Base-by-base conservation (phyloP, 306 rosid species). In the Alnus rubra region DNA sequence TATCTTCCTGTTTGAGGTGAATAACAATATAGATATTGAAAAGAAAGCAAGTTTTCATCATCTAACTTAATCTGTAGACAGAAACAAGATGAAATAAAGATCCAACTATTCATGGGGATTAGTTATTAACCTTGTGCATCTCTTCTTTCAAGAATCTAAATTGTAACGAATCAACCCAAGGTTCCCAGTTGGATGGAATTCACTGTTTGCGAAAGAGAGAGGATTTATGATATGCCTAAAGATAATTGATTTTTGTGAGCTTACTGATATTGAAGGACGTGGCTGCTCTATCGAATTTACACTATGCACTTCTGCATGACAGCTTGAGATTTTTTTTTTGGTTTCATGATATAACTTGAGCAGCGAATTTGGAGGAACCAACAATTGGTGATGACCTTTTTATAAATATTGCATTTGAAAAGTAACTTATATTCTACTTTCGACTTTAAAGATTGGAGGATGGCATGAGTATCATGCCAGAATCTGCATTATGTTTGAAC, bases 1-100 rank as follows among this genome's bases (percentile, higher is more conserved):
- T 14, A 35, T 64, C 47, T 64, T 64, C 70, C 70, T 35, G 45
- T 64, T 64, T 64, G 45, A 58, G 35, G 65, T 23, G 65, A 28
- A 58, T 9, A 23, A 13, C 47, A 33, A 14, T 37, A 13, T 23
- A 28, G 15, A 39, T 37, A 33, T 35, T 33, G 30, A 63, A 13
- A 63, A 63, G 9, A 33, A 33, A 13, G 14, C 44, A 42, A 42
- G 45, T 42, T 59, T 59, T 59, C 65, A 19, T 56, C 37, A 28
- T 56, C 63, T 19, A 59, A 23, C 35, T 23, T 2, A 37, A 35
- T 35, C 48, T 33, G 5, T 64, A 9, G 48, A 37, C 70, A 7
- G 18, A 64, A 37, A 35, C 44, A 35, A 23, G 62, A 23, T 58
- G 12, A 23, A n/a, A 58, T 49, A 37, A 23, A 35, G 44, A 7